phyloP scores from a whole-genome alignment of 495 filamentous ascomycete species.

The Aspergillus heteromorphus region DNA sequence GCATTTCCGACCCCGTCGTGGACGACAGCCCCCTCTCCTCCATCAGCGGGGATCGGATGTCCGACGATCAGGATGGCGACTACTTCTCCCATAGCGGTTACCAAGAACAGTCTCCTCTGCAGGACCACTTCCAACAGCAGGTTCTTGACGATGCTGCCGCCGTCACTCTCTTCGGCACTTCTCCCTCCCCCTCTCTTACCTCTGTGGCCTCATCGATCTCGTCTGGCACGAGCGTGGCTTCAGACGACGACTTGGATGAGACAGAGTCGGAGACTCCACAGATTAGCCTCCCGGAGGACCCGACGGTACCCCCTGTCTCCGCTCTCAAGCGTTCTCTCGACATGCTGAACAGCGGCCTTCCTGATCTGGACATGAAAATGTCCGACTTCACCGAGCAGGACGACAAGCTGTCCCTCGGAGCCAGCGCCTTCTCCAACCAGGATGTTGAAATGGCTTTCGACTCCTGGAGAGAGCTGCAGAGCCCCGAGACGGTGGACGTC shows the following conservation, averaged over 20 bases:
- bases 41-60: conserved; percentile 30
- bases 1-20: conserved; percentile 28
- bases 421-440: conserved; percentile 43
- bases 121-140: conserved; percentile 21
- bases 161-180: conserved; percentile 37
- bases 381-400: conserved; percentile 42
- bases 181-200: conserved; percentile 43
- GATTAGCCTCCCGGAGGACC: conserved; percentile 33
- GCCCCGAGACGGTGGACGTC: conserved; percentile 83
- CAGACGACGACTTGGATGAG: conserved; percentile 30
- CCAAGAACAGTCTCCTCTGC: conserved; percentile 16
- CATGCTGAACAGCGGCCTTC: conserved; percentile 38
- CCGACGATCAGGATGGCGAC: conserved; percentile 34
- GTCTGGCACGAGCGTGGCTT: conserved; percentile 42
- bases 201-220: conserved; percentile 44
- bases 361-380: conserved; percentile 43
- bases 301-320: conserved; percentile 26
- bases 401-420: conserved; percentile 32
- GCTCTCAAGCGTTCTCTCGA: conserved; percentile 42
- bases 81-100: conserved; percentile 37
- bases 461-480: conserved; percentile 61
- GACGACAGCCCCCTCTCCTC: conserved; percentile 33
- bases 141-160: conserved; percentile 35
- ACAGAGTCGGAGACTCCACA: conserved; percentile 23
- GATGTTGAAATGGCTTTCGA: conserved; percentile 32